Conservation (phyloP, 2,329 filamentous ascomycete species). For the Pseudocercospora musae region DNA sequence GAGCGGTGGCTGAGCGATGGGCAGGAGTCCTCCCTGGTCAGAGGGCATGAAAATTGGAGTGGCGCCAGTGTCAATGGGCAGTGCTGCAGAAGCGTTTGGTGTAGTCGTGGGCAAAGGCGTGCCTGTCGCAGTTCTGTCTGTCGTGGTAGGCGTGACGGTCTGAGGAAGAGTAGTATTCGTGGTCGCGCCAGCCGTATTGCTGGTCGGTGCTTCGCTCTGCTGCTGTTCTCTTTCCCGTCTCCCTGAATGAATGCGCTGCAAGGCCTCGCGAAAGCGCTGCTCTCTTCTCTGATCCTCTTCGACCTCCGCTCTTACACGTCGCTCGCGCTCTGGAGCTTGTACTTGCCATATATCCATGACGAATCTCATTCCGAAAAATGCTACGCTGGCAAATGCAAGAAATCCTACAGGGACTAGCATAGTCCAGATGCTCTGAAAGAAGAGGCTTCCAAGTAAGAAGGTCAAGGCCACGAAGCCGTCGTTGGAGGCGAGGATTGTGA, state of each 20-base stretch:
- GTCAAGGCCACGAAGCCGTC: slow-evolving; percentile 57
- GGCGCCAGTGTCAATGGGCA: slow-evolving; percentile 46
- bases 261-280: slow-evolving; percentile 21
- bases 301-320: slow-evolving; percentile 44
- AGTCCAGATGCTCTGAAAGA: slow-evolving; percentile 54
- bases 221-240: slow-evolving; percentile 15
- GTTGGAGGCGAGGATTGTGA: slow-evolving; percentile 59
- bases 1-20: slow-evolving; percentile 14
- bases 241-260: slow-evolving; percentile 26
- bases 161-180: slow-evolving; percentile 1
- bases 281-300: slow-evolving; percentile 32
- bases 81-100: slow-evolving; percentile 36
- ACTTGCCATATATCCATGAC: slow-evolving; percentile 66
- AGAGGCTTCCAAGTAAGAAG: slow-evolving; percentile 54
- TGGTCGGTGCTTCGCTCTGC: neutral
- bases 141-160: neutral
- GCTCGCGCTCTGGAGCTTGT: slow-evolving; percentile 51
- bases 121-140: neutral
- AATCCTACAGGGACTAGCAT: slow-evolving; percentile 56
- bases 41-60: slow-evolving; percentile 56
- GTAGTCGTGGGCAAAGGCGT: slow-evolving; percentile 20
- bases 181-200: slow-evolving; percentile 7
- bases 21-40: slow-evolving; percentile 52
- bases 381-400: slow-evolving; percentile 58
- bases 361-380: slow-evolving; percentile 63